Evolutionary conservation across 345 rosid species (phyloP), one percentile per base, ranked within the genome.

Genomic region (Boechera retrofracta): DNA sequence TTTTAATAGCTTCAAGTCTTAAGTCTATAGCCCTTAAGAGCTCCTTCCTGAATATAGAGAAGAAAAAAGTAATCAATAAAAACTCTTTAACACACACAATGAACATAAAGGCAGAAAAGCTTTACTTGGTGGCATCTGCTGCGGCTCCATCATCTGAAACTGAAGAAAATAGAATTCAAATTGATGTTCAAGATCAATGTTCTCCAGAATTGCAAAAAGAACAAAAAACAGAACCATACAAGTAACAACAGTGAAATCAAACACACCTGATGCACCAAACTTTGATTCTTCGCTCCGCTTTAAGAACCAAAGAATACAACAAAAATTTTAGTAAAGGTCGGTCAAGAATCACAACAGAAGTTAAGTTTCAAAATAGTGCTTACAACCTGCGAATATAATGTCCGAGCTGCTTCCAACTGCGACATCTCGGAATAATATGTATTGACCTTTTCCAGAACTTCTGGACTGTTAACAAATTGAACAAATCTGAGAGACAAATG

Each of bases 11-110:
- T 13, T 77, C 79, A 58, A 95, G 89, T 35, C 97, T 86, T 54
- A 91, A 89, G 77, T 95, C 99, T 72, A 95, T 92, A 28, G 99
- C 99, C 79, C 91, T 86, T 69, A 86, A 77, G 82, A 95, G 99
- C 79, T 89, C 99, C 88, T 82, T 93, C 91, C 98, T 95, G 85
- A 54, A 64, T 10, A 74, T 10, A 60, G 33, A 53, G 59, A 41
- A 44, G 9, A 42, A 33, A 2, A 41, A 59, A 60, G 7, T 32
- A 58, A 44, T 59, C 44, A 78, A 47, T 7, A 33, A 59, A 69
- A 52, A 53, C 58, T 28, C 44, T 11, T 56, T n/a, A 1, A 7
- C 24, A 8, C 13, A 54, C 21, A 5, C 21, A 29, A 21, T 51
- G 78, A 75, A 73, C 63, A 80, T 76, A 24, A 69, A 62, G 21